phyloP scores from a whole-genome alignment of 148 eudicot species.

The Persicaria tinctoria region DNA sequence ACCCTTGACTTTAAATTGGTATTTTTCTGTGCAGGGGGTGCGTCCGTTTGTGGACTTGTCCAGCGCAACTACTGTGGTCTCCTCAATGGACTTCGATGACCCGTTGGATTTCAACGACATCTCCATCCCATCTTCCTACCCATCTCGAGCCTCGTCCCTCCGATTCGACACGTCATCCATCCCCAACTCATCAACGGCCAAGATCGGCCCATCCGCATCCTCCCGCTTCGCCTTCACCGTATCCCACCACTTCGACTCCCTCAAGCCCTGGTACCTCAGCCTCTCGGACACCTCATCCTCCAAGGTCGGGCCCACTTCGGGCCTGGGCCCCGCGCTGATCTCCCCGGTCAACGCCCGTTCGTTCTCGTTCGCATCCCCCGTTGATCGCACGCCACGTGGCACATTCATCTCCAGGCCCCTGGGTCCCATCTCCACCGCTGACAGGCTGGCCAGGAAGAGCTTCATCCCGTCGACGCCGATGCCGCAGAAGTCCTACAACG shows the following conservation, averaged over 20 bases:
- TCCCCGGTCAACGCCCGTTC: conserved; percentile 71
- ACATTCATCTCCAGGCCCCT: conserved; percentile 30
- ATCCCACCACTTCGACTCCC: conserved; percentile 74
- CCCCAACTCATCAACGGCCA: conserved; percentile 28
- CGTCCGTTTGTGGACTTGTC: conserved; percentile 85
- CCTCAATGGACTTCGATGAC: conserved; percentile 73
- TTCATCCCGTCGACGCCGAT: conserved; percentile 86
- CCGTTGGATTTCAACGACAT: conserved; percentile 60
- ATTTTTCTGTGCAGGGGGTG: conserved; percentile 46
- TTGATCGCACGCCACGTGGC: conserved; percentile 27
- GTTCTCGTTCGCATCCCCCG: conserved; percentile 79
- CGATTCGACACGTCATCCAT: conserved; percentile 63
- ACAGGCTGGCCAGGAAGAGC: conserved; percentile 35
- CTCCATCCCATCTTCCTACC: conserved; percentile 31
- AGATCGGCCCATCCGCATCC: conserved; percentile 73
- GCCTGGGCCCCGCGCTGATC: conserved; percentile 41
- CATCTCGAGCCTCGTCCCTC: conserved; percentile 69
- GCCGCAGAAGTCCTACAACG: conserved; percentile 64
- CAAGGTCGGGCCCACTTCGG: conserved; percentile 56
- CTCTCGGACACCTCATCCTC: conserved; percentile 52
- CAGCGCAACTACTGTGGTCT: conserved; percentile 41
- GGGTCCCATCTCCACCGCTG: conserved; percentile 11
- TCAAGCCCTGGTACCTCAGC: conserved; percentile 91
- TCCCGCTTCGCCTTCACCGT: conserved; percentile 94
- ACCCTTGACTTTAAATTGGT: neutral